Evolutionary conservation across 495 filamentous ascomycete species (phyloP), one percentile per base, ranked within the genome.

Genomic region (Neurospora africana): DNA sequence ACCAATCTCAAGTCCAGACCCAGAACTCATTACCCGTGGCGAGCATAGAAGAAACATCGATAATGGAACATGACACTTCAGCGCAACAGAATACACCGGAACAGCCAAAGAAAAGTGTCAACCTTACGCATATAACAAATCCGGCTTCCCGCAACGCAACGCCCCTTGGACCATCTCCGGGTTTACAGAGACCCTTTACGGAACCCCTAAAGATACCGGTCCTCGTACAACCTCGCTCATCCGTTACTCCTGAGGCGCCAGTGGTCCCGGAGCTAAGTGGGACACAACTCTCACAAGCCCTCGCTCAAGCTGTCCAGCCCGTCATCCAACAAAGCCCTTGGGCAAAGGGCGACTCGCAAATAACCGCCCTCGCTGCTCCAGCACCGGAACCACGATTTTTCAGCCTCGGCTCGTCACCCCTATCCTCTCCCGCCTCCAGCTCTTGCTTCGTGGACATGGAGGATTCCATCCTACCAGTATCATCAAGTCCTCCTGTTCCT

Each of bases 371-470:
- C 11, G 47, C 47, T 33, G 27, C 27, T 33, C 53, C 27, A 19
- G 53, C 53, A 19, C 21, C 36, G 23, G 68, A 76, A 27, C 35
- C 69, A 4, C 65, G 69, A 33, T 58, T 13, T 9, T 73, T 70
- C n/a, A 71, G 68, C n/a, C 71, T 68, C 44, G 72, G 2, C 21
- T 70, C 27, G 41, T 74, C 69, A 72, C 72, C 70, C 2, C 17
- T 74, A 23, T 77, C 74, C 2, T 78, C 75, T 0, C 78, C 78
- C 4, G 68, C 73, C 37, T 71, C 70, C 35, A 77, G 72, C 68
- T 21, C 33, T n/a, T 35, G 15, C 15, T 65, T 65, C 23, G 27
- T 65, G 27, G 53, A 33, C 15, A 65, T 65, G 53, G 53, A 65
- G 27, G 5, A 65, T 9, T 2, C 53, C 3, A 27, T 58, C 11